These are phyloP conservation scores for Fusarium subglutinans DNA, from an alignment of 2,329 filamentous ascomycete genomes.

Conservation along the genomic window DNA sequence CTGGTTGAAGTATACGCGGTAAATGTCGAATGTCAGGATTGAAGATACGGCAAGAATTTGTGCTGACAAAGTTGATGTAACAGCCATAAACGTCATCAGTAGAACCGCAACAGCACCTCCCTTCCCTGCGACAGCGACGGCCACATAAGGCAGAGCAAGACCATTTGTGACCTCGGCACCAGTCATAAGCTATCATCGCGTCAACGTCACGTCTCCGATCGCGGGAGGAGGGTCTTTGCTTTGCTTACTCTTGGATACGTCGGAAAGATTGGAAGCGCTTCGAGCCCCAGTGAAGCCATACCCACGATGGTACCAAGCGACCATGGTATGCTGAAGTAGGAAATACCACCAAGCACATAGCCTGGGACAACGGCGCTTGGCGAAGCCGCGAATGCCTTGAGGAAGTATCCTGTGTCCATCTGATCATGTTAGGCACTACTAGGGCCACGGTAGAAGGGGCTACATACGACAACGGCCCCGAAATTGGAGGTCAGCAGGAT, in stretches of 20 bases:
- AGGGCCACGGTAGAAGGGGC: rapidly evolving
- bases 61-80: constrained; percentile 62
- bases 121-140: neutral
- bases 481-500: neutral
- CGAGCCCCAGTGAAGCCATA: neutral
- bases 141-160: neutral
- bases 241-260: neutral
- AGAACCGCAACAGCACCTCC: neutral
- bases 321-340: neutral
- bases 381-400: neutral
- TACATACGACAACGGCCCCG: neutral
- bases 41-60: constrained; percentile 63
- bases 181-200: neutral
- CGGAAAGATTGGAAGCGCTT: neutral
- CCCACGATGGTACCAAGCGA: neutral
- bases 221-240: rapidly evolving
- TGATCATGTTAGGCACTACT: rapidly evolving
- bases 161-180: neutral
- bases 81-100: neutral
- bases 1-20: constrained; percentile 59
- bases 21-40: constrained; percentile 64
- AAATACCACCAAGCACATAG: neutral
- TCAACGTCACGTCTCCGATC: rapidly evolving
- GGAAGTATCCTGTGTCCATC: neutral
- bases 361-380: neutral